Percentiles rank a stretch among this genome's conserved stretches.
phyloP scores from a whole-genome alignment of 1,284 basidiomycete species.

The Cryptococcus sp. region DNA sequence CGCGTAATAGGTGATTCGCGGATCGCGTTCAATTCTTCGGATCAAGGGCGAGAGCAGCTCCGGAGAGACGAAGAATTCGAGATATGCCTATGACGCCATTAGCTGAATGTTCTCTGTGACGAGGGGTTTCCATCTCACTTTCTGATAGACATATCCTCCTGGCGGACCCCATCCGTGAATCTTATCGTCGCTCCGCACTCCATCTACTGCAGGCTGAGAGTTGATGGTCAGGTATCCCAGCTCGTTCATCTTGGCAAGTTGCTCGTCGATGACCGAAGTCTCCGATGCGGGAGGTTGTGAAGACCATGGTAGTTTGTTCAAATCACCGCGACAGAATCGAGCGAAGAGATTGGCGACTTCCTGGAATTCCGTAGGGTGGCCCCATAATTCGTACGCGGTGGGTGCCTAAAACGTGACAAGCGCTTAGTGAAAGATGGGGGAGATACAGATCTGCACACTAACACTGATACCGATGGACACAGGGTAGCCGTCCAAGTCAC shows the following conservation, averaged over 20 bases:
- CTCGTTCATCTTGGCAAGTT: conserved; percentile 81
- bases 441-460: conserved; percentile 39
- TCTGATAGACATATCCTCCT: conserved; percentile 92
- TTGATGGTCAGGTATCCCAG: conserved; percentile 96
- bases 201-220: conserved; percentile 96
- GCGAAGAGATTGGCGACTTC: conserved; percentile 73
- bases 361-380: conserved; percentile 64
- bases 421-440: background rate
- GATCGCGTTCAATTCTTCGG: conserved; percentile 81
- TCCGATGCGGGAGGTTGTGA: conserved; percentile 83
- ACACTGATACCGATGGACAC: conserved; percentile 80
- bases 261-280: conserved; percentile 76
- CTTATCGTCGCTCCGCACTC: conserved; percentile 80
- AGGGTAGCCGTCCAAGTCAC: conserved; percentile 94
- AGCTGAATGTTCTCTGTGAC: background rate
- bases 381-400: conserved; percentile 86
- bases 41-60: conserved; percentile 73
- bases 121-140: conserved; percentile 61
- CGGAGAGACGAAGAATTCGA: conserved; percentile 91
- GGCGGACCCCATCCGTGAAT: conserved; percentile 92
- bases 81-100: conserved; percentile 70
- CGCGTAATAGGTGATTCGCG: conserved; percentile 93
- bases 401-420: conserved; percentile 23
- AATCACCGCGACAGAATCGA: conserved; percentile 70
- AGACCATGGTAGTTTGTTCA: conserved; percentile 90